Evolutionary conservation across 257 asterid species (phyloP), one percentile per base, ranked within the genome.

Genomic region (Fraxinus pennsylvanica): DNA sequence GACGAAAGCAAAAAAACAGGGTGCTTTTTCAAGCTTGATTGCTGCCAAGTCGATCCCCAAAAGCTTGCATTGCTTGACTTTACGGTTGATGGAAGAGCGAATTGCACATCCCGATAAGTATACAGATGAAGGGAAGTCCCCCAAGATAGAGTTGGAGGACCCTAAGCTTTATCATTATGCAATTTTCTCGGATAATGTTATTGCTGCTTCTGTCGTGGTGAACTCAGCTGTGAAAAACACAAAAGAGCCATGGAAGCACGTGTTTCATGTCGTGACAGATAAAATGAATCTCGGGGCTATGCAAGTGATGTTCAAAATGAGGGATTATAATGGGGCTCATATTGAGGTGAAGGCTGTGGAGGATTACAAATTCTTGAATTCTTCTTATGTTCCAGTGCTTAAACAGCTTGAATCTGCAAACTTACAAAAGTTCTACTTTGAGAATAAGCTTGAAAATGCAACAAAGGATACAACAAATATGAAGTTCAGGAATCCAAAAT

Each of bases 31-130:
- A 19, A 91, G 94, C 88, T 85, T 91, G 89, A 87, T 91, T 83
- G 97, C 97, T 57, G 97, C 97, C 73, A 91, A 91, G 81, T 91
- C 94, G 22, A 91, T 89, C 74, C 97, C 97, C 43, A 91, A 91
- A 84, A 91, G 97, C 81, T 83, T 91, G 90, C 96, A 91, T 73
- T 91, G 96, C 78, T 73, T 91, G 81, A 88, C 96, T 67, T 61
- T 91, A 90, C 84, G 94, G 82, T 81, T 91, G 88, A 88, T 91
- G 96, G 96, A 89, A 71, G 96, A 91, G 83, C 84, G 96, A 67
- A 91, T 91, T 73, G 86, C 92, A n/a, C 88, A 91, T 85, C 92
- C 92, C 6, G 90, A 91, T 38, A 91, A 89, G 90, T 91, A 91
- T 45, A 50, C 82, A 3, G 92, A 91, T 70, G 96, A 88, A 79